phyloP scores from a whole-genome alignment of 495 filamentous ascomycete species.

The Lophium mytilinum region DNA sequence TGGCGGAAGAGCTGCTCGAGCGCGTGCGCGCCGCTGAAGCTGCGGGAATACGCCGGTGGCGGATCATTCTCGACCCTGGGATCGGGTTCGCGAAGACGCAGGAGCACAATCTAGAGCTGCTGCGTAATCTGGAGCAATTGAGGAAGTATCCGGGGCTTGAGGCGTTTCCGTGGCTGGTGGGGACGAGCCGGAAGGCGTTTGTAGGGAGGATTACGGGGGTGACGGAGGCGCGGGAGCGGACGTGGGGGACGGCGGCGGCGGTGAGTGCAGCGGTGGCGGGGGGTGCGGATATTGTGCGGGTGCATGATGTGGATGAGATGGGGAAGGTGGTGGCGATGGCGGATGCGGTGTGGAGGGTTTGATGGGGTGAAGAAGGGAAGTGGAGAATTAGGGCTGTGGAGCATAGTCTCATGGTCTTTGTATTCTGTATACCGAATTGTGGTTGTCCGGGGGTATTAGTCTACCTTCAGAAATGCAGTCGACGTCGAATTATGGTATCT shows the following conservation, averaged over 20 bases:
- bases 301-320: slow-evolving; percentile 94
- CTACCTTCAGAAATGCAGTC: no score
- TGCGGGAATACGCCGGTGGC: slow-evolving; percentile 82
- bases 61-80: slow-evolving; percentile 89
- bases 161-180: slow-evolving; percentile 81
- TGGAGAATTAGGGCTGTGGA: no score
- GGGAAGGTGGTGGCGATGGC: slow-evolving; percentile 76
- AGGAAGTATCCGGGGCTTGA: slow-evolving; percentile 54
- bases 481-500: no score
- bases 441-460: no score
- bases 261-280: slow-evolving; percentile 80
- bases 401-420: no score
- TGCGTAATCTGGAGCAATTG: slow-evolving; percentile 58
- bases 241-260: slow-evolving; percentile 82
- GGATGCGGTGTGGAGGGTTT: slow-evolving; percentile 59
- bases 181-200: slow-evolving; percentile 84
- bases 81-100: slow-evolving; percentile 86
- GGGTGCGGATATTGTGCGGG: slow-evolving; percentile 90
- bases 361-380: not conserved
- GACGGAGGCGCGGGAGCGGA: slow-evolving; percentile 53
- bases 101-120: slow-evolving; percentile 70
- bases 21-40: slow-evolving; percentile 70
- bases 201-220: slow-evolving; percentile 78
- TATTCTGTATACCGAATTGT: no score
- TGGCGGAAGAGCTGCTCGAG: slow-evolving; percentile 58